Base-by-base conservation (phyloP, 2,329 filamentous ascomycete genomes). In the Penicillium verrucosum region DNA sequence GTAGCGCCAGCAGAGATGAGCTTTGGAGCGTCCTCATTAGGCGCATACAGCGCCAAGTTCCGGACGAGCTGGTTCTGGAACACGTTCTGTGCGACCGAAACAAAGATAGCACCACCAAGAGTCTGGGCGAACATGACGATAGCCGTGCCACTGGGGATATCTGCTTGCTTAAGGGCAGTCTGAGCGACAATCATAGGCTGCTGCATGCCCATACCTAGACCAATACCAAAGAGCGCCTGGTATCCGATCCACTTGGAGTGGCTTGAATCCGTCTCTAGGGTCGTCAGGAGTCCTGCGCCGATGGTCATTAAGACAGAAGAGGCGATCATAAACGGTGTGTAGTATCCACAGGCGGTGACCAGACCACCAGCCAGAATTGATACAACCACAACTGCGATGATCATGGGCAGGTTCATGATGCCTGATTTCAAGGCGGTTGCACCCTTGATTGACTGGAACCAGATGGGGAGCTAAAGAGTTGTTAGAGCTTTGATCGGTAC, bases 381-480 rank as follows among this genome's bases (percentile, higher is more conserved):
- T 36, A 63, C 53, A 16, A 75, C 34, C 16, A 74, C 69, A 10
- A 70, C 64, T 7, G 58, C 51, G 11, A 75, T 63, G 41, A 75
- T 64, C 56, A 70, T 66, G 5, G 74, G 73, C 2, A 76, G 62
- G 32, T 68, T 71, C 70, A 74, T 73, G 49, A 77, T 70, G 12
- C 74, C 74, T 0, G 73, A 75, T 41, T 68, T 70, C 34, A 70
- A 66, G 8, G 74, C 68, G 1, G 64, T 63, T 4, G 64, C 69
- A 36, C 63, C 65, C 50, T 75, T 75, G 64, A 77, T 69, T 12
- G 73, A 70, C 48, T 77, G 74, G 62, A 76, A 77, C 73, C 74
- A 77, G 41, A 76, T 71, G 0, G 80, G 80, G 3, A 81, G 69
- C 69, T 72, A 36, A 36, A 4, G 14, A 8, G 4, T 23, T 21